These are phyloP conservation scores for Tilletia walkeri DNA, from an alignment of 1,284 basidiomycete species.

Conservation along the genomic window DNA sequence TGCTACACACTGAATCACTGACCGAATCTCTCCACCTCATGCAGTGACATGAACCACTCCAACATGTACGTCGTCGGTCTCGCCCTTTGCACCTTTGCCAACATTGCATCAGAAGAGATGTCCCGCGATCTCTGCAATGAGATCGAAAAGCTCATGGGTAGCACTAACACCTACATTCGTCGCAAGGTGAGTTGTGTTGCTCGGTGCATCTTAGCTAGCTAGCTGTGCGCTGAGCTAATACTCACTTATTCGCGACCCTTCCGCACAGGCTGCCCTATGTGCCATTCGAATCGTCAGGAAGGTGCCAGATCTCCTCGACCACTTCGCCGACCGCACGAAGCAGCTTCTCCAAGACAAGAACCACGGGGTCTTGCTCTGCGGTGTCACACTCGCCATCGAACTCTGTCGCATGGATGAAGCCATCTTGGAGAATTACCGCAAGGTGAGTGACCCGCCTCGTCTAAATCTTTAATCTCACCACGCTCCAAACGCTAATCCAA, in stretches of 20 bases:
- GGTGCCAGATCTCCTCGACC: conserved; percentile 92
- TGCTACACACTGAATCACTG: conserved; percentile 59
- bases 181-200: conserved; percentile 72
- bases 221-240: conserved; percentile 12
- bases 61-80: conserved; percentile 99
- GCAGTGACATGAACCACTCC: conserved; percentile 90
- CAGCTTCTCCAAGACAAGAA: conserved; percentile 91
- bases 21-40: too few species aligned
- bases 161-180: conserved; percentile 96
- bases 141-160: conserved; percentile 94
- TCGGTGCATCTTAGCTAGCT: conserved; percentile 1
- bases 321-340: conserved; percentile 85
- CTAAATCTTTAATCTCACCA: neutral
- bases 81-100: conserved; percentile 96
- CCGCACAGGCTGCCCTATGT: conserved; percentile 82
- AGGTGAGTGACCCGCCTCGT: conserved; percentile 56
- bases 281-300: conserved; percentile 94
- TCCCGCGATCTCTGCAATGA: conserved; percentile 61
- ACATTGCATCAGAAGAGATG: conserved; percentile 83
- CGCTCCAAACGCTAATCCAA: conserved; percentile 3
- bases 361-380: conserved; percentile 89
- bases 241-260: neutral
- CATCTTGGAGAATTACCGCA: conserved; percentile 78
- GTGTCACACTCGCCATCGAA: conserved; percentile 90
- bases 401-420: conserved; percentile 80